Percentiles rank a stretch among this genome's conserved stretches.
These are phyloP conservation scores for Phialophora verrucosa DNA, from an alignment of 2,329 filamentous ascomycete genomes.

Conservation along the genomic window DNA sequence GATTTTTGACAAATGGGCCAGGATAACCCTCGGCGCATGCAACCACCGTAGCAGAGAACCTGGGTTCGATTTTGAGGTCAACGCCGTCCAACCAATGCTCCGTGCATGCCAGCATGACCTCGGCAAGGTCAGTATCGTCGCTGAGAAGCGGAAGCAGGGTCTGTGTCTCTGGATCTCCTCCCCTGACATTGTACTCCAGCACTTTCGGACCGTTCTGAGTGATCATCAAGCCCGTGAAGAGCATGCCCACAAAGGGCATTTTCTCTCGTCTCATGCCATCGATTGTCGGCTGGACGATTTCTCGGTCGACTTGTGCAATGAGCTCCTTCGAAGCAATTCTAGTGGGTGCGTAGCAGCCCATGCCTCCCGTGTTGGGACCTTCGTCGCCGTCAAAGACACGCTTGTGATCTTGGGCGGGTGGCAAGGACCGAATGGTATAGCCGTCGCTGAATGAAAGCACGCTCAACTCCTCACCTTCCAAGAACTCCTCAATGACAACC, in stretches of 20 bases:
- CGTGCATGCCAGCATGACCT: constrained; percentile 85
- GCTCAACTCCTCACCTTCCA: constrained; percentile 89
- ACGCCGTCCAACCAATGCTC: constrained; percentile 74
- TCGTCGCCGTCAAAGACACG: constrained; percentile 86
- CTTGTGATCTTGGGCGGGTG: constrained; percentile 96
- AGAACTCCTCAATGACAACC: constrained; percentile 93
- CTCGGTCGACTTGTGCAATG: constrained; percentile 77
- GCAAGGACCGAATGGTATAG: constrained; percentile 78
- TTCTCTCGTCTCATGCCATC: constrained; percentile 84
- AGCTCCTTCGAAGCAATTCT: constrained; percentile 75
- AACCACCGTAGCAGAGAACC: constrained; percentile 89
- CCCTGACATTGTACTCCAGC: constrained; percentile 91
- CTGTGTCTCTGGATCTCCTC: constrained; percentile 91
- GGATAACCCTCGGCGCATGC: constrained; percentile 92
- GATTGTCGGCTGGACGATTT: constrained; percentile 87
- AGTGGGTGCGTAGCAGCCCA: constrained; percentile 97
- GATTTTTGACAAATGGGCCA: constrained; percentile 81
- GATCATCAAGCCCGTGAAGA: constrained; percentile 95
- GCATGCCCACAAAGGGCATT: constrained; percentile 70
- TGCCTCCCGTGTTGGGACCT: constrained; percentile 93
- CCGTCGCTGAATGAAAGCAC: constrained; percentile 93
- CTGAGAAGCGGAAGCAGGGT: constrained; percentile 76
- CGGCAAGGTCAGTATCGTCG: constrained; percentile 79
- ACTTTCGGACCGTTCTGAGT: constrained; percentile 79
- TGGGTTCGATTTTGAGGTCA: constrained; percentile 68